Evolutionary conservation across 495 filamentous ascomycete genomes (phyloP), one percentile per base, ranked within the genome.

Genomic region (Podospora comata): DNA sequence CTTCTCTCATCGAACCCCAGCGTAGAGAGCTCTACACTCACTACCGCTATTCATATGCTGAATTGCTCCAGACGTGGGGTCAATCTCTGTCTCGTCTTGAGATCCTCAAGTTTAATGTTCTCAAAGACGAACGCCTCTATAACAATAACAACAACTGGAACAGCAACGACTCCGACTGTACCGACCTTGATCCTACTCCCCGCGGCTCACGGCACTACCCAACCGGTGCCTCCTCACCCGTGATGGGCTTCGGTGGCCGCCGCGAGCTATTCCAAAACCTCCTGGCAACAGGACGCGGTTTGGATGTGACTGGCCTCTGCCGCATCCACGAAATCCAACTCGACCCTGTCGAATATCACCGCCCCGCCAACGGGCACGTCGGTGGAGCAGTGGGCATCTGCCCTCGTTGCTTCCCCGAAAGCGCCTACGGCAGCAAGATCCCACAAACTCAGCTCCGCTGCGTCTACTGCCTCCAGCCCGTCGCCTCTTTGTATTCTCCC

Each of bases 11-110:
- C 6, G 89, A 96, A 65, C 84, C 83, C 5, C 83, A 79, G 39
- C 86, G 87, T 56, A 78, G 84, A 58, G 73, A 80, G 39, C 75
- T 89, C 5, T 94, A 92, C 71, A 80, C 79, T 7, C 84, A 85
- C 57, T 97, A 96, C 77, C 87, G 94, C 19, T 85, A 86, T 64
- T 83, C 88, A 53, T 97, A 97, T 74, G 92, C 94, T 13, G 85
- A 94, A 68, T 84, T 96, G 71, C 83, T 97, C 2, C 89, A 86
- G 58, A 86, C 90, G 66, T 97, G 94, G 94, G 85, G 86, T n/a
- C 82, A 94, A 7, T 89, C 90, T 0, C 82, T 91, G 4, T 84
- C 89, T 34, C 84, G 90, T 19, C 86, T 92, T 6, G 92, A 97
- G 78, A 86, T 97, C 23, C 81, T 96, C 65, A 96, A 96, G 72